Percentiles rank a stretch among this genome's conserved stretches.
phyloP scores from a whole-genome alignment of 176 grass and related monocot species.

The Bromus sterilis region DNA sequence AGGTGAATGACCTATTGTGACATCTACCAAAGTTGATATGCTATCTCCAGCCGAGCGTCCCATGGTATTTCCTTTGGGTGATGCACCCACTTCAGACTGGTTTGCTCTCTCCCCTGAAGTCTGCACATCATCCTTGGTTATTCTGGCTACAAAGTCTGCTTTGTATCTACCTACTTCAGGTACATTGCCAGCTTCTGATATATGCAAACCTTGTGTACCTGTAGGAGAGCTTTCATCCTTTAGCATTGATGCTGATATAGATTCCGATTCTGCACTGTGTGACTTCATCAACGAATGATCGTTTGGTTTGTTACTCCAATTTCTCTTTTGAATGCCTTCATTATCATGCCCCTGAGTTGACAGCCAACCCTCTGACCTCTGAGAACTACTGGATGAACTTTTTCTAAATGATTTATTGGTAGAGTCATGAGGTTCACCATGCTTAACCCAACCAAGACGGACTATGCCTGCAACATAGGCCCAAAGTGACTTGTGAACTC shows the following conservation, averaged over 20 bases:
- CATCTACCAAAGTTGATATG: slow-evolving; percentile 8
- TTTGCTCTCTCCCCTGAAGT: slow-evolving; percentile 13
- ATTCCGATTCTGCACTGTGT: slow-evolving; percentile 24
- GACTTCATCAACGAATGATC: slow-evolving; percentile 25
- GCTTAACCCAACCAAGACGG: slow-evolving; percentile 69
- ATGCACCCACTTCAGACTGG: slow-evolving; percentile 15
- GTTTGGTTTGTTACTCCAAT: slow-evolving; percentile 9
- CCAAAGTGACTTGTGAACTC: slow-evolving; percentile 71
- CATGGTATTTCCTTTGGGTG: slow-evolving; percentile 6
- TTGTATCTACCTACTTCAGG: slow-evolving; percentile 19
- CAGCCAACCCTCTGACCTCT: slow-evolving; percentile 73
- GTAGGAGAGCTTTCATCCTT: slow-evolving; percentile 4
- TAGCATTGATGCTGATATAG: slow-evolving; percentile 21
- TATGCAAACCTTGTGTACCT: slow-evolving; percentile 10
- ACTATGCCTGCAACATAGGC: slow-evolving; percentile 84
- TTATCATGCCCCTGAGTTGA: slow-evolving; percentile 63
- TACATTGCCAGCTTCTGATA: slow-evolving; percentile 15
- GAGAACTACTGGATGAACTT: slow-evolving; percentile 74
- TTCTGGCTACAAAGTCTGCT: slow-evolving; percentile 2
- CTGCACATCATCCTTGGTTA: neutral
- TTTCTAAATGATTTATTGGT: slow-evolving; percentile 55
- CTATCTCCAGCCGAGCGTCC: slow-evolving; percentile 4
- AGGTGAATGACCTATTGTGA: neutral
- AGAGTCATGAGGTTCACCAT: slow-evolving; percentile 42
- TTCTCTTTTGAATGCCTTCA: slow-evolving; percentile 38